phyloP scores from a whole-genome alignment of 805 yeast species.

The Saturnispora quitensis region DNA sequence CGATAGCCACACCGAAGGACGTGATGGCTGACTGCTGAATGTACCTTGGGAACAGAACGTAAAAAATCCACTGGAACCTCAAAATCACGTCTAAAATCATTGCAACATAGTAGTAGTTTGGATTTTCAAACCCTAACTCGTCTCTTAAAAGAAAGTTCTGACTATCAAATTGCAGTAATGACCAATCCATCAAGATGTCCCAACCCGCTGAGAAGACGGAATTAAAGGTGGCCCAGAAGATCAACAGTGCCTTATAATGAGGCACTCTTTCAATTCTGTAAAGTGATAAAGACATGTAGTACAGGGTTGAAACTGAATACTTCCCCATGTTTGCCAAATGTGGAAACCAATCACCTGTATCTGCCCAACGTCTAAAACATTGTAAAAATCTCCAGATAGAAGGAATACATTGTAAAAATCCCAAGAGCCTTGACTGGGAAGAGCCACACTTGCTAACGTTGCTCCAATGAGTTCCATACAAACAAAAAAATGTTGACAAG shows the following conservation, averaged over 20 bases:
- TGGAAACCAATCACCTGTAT: constrained; percentile 94
- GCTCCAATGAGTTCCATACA: constrained; percentile 66
- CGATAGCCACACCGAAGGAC: constrained; percentile 72
- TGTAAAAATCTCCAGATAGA: constrained; percentile 86
- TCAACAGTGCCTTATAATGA: constrained; percentile 47
- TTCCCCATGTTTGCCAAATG: constrained; percentile 85
- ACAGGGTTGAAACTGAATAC: constrained; percentile 56
- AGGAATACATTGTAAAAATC: constrained; percentile 78
- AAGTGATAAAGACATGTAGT: constrained; percentile 64
- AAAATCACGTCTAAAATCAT: constrained; percentile 64
- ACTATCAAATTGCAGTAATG: constrained; percentile 61
- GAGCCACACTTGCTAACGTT: constrained; percentile 64
- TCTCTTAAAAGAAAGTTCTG: constrained; percentile 56
- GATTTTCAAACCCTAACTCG: constrained; percentile 53
- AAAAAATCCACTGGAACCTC: constrained; percentile 89
- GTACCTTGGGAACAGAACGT: constrained; percentile 65
- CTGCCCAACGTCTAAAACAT: constrained; percentile 83
- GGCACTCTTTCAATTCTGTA: constrained; percentile 54
- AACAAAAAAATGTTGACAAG: constrained; percentile 74
- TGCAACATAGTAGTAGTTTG: constrained; percentile 62
- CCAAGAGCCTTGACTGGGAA: constrained; percentile 63
- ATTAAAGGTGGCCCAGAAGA: constrained; percentile 66
- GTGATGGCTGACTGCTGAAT: constrained; percentile 84
- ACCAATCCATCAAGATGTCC: constrained; percentile 97
- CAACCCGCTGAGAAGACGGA: constrained; percentile 63